These are phyloP conservation scores for Fusarium siculi DNA, from an alignment of 2,329 filamentous ascomycete species.

Conservation along the genomic window DNA sequence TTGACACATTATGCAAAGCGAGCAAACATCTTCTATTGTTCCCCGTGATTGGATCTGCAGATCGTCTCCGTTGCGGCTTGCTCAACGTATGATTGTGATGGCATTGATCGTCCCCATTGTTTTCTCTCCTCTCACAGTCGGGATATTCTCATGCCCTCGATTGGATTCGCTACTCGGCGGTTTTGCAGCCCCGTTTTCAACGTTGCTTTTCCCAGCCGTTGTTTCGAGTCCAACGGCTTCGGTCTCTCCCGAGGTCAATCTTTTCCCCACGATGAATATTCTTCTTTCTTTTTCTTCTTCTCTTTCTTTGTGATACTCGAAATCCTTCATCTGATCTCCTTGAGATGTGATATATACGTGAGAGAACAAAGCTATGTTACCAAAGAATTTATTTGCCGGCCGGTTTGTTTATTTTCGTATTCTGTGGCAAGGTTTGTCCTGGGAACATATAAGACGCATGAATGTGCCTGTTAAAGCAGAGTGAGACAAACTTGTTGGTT, in stretches of 20 bases:
- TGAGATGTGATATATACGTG: not conserved
- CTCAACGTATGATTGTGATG: not conserved
- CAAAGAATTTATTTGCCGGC: not conserved
- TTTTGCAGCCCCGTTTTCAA: not conserved
- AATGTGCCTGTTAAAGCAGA: not conserved
- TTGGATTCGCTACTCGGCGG: not conserved
- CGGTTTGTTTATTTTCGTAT: not conserved
- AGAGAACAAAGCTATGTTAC: not conserved
- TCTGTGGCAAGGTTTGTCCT: not conserved
- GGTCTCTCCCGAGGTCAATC: constrained; percentile 5
- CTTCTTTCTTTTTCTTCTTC: not conserved
- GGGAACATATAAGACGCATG: constrained; percentile 5
- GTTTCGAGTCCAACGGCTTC: not conserved
- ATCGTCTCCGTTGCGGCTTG: not conserved
- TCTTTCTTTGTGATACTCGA: not conserved
- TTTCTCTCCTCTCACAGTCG: not conserved
- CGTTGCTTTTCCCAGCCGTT: not conserved
- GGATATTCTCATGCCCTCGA: not conserved
- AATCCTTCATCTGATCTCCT: not conserved
- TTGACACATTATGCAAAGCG: not conserved
- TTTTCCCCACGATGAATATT: not conserved
- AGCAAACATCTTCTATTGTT: not conserved
- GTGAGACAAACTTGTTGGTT: not conserved
- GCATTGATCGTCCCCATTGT: not conserved
- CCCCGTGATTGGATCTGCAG: not conserved